Evolutionary conservation across 257 asterid species (phyloP), one percentile per base, ranked within the genome.

Genomic region (Nicotiana undulata): DNA sequence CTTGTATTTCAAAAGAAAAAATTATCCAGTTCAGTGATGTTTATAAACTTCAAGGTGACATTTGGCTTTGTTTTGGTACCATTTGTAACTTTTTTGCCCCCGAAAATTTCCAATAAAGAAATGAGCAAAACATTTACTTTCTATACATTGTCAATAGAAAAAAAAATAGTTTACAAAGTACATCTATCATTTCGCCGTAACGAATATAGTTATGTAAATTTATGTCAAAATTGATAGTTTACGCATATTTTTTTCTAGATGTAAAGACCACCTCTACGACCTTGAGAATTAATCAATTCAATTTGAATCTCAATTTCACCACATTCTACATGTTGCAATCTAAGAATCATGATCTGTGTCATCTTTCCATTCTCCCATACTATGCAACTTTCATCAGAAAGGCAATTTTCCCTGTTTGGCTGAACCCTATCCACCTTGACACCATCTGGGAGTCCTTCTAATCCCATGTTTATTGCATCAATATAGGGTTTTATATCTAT

Each of bases 271-370:
- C 78, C 78, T 49, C 61, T 24, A 22, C 56, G n/a, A 24, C 61
- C 40, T 6, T 49, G 61, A 74, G 78, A 44, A 74, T 31, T 49
- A 24, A 79, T 63, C 67, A 79, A 17, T 53, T 93, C 97, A 40
- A 95, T 82, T 76, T 95, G 95, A 63, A 93, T 37, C 26, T 95
- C 89, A 1, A 95, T 79, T 77, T 93, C 89, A 26, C 98, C 99
- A 16, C 91, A 82, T 44, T 95, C 97, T 15, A 91, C 97, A 16
- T 95, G 77, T 64, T 83, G 86, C 44, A 95, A 85, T 56, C 84
- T 87, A 70, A 95, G 93, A 32, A 80, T 8, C 95, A 95, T 92
- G 82, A 87, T 93, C 44, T 93, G 98, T 0, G 89, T 87, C 97
- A 93, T 89, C 75, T 88, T 93, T 6, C 95, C 98, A 55, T 88